Base-by-base conservation (phyloP, 352 stramenopile species). In the Peronospora destructor region DNA sequence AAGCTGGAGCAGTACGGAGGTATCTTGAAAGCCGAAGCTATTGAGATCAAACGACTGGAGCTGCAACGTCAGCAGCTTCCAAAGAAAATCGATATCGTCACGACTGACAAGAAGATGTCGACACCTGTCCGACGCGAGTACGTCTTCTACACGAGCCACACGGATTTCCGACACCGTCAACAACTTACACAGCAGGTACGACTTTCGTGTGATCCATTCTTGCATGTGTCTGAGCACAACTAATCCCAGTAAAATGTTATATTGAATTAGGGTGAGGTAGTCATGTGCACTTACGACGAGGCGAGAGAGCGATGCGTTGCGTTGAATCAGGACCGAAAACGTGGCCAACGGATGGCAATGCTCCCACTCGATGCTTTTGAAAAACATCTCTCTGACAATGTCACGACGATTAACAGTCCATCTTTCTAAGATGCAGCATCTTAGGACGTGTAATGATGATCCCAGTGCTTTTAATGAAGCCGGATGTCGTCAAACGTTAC, bases 81-180 rank as follows among this genome's bases (percentile, higher is more conserved):
- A 37, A 14, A 41, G 6, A 13, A 37, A 16, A 43, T 9, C 2
- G 25, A 13, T 11, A 23, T 13, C 14, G 34, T n/a, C 2, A 21
- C 16, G 12, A 23, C 14, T 6, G 45, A 35, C 13, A 58, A 37
- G 19, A 14, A 46, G 34, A 36, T 43, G 0, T 32, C 50, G 34
- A 33, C 16, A 29, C 41, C 45, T 26, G 26, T 59, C 12, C 41
- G 41, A 9, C 59, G 68, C 10, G 64, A 73, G 45, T 86, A 85
- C 56, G 71, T 85, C 49, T 79, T 88, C 40, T 81, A 70, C 50
- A 65, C 59, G 23, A 85, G 58, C 14, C 62, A 59, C 12, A 75
- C 61, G 17, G 73, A 88, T 59, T 74, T 86, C 41, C 71, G 69
- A 10, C 71, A 84, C 42, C 70, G 64, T 3, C 63, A 78, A 55